Evolutionary conservation across 2,329 filamentous ascomycete genomes (phyloP).

Genomic region (Aspergillus sp.): DNA sequence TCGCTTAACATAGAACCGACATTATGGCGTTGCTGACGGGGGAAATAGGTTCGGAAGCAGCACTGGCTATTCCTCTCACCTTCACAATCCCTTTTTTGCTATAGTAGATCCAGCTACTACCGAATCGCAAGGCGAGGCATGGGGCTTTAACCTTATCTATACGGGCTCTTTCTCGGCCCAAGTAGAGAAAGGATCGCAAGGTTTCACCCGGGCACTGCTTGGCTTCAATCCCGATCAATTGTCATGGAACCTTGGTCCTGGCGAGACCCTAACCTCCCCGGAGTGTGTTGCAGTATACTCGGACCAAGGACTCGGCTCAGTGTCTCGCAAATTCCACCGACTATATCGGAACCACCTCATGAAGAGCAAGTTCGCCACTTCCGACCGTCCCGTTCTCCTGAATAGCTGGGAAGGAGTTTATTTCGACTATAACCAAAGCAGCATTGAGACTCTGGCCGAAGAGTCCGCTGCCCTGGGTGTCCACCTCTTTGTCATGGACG

Average conservation of each 20-base stretch:
- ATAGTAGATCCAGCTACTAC: conserved; percentile 60
- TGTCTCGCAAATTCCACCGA: conserved; percentile 64
- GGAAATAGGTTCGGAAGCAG: conserved; percentile 58
- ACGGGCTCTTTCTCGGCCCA: conserved; percentile 63
- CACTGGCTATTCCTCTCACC: conserved; percentile 63
- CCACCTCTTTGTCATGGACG: conserved; percentile 66
- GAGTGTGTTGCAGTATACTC: conserved; percentile 66
- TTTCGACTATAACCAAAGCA: conserved; percentile 60
- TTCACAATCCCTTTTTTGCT: conserved; percentile 66
- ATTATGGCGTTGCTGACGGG: no score
- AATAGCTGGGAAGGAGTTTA: conserved; percentile 68
- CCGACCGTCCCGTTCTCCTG: conserved; percentile 57
- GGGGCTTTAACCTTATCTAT: conserved; percentile 67
- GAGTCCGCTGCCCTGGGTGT: conserved; percentile 61
- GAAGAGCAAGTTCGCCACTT: conserved; percentile 55
- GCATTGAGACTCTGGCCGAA: conserved; percentile 57
- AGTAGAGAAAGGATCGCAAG: conserved; percentile 64
- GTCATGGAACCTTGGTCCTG: conserved; percentile 58
- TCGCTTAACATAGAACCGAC: not conserved
- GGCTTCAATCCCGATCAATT: conserved; percentile 64
- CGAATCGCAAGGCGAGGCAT: conserved; percentile 62
- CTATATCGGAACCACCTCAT: conserved; percentile 64
- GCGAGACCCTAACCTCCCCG: conserved; percentile 60
- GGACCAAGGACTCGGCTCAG: conserved; percentile 58
- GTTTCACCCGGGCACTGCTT: conserved; percentile 60